Conservation (phyloP, 179 eudicot genomes). For the Drosera spatulata region DNA sequence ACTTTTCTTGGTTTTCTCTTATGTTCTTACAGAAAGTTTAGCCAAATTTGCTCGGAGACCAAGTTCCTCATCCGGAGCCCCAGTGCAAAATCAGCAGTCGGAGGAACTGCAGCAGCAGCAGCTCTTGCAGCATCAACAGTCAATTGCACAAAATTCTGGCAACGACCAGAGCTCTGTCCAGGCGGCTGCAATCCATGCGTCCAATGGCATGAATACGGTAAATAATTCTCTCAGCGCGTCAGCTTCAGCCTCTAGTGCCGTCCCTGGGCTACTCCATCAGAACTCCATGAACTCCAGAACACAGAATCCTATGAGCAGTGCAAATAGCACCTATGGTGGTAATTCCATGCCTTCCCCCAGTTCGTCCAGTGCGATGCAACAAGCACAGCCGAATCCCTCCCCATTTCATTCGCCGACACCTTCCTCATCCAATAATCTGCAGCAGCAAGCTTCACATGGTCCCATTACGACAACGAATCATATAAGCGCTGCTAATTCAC, state of each 20-base stretch:
- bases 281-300: constrained; percentile 63
- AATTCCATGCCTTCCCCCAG: constrained; percentile 50
- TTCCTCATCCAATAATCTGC: constrained; percentile 47
- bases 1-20: neutral
- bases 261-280: constrained; percentile 68
- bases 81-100: constrained; percentile 40
- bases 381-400: constrained; percentile 34
- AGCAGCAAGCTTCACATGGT: constrained; percentile 36
- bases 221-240: constrained; percentile 40
- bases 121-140: constrained; percentile 27
- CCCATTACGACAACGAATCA: constrained; percentile 21
- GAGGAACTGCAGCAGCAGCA: constrained; percentile 31
- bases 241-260: constrained; percentile 40
- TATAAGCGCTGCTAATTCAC: constrained; percentile 35
- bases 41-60: constrained; percentile 77
- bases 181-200: constrained; percentile 31
- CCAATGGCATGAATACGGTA: constrained; percentile 42
- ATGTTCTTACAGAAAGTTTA: constrained; percentile 60
- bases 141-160: constrained; percentile 34
- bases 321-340: constrained; percentile 35
- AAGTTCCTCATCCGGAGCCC: constrained; percentile 34
- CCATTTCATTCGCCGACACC: constrained; percentile 59
- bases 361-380: constrained; percentile 35
- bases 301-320: constrained; percentile 36
- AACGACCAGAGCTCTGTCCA: constrained; percentile 42